Conservation (phyloP, 768 basidiomycete species). For the Amanita muscaria region DNA sequence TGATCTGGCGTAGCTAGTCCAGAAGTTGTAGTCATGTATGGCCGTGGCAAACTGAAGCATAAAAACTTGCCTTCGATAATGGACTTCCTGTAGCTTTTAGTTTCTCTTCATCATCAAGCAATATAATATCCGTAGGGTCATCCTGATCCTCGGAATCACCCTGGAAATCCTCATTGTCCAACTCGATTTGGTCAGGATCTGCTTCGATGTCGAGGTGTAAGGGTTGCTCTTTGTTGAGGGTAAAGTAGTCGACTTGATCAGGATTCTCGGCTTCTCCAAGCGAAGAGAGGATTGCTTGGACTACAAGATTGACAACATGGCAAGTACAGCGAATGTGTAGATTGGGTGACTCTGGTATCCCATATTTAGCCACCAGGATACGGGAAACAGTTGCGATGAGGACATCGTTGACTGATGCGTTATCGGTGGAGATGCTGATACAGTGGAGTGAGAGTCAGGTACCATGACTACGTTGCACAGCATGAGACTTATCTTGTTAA, state of each 20-base stretch:
- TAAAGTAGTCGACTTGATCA: constrained; percentile 19
- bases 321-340: constrained; percentile 26
- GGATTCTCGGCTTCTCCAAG: constrained; percentile 20
- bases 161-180: constrained; percentile 13
- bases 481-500: constrained; percentile 28
- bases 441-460: constrained; percentile 11
- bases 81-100: constrained; percentile 9
- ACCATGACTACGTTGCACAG: not conserved
- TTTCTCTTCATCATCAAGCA: constrained; percentile 14
- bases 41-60: not conserved
- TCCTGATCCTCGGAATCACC: constrained; percentile 15
- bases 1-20: constrained; percentile 23
- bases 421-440: constrained; percentile 22
- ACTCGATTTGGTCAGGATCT: constrained; percentile 14
- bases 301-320: constrained; percentile 28
- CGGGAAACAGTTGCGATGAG: constrained; percentile 17
- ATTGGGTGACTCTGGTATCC: constrained; percentile 18
- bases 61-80: constrained; percentile 10
- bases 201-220: constrained; percentile 20
- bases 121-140: not conserved
- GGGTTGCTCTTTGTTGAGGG: constrained; percentile 19
- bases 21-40: no score
- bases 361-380: constrained; percentile 16
- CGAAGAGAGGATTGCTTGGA: constrained; percentile 22
- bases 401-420: constrained; percentile 27